Percentiles rank a stretch among this genome's conserved stretches.
phyloP scores from a whole-genome alignment of 495 filamentous ascomycete species.

The Cenococcum geophilum region DNA sequence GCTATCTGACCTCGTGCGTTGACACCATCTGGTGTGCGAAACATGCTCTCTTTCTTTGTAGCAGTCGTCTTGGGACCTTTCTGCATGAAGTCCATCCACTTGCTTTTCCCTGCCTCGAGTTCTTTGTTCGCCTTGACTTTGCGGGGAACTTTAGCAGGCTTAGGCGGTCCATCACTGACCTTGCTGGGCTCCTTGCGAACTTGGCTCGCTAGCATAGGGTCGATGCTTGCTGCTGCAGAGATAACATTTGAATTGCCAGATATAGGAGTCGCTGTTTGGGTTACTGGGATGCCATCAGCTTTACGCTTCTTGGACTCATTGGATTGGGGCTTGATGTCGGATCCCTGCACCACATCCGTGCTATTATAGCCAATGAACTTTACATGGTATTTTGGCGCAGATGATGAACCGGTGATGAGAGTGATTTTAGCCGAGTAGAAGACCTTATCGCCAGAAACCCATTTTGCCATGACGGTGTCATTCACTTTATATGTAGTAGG shows the following conservation, averaged over 20 bases:
- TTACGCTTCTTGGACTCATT: slow-evolving; percentile 75
- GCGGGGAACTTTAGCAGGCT: slow-evolving; percentile 62
- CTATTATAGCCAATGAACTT: slow-evolving; percentile 87
- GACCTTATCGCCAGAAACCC: slow-evolving; percentile 78
- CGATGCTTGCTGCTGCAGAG: slow-evolving; percentile 79
- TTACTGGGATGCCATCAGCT: slow-evolving; percentile 69
- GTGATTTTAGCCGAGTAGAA: slow-evolving; percentile 94
- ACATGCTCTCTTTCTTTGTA: slow-evolving; percentile 92
- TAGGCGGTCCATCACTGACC: slow-evolving; percentile 57
- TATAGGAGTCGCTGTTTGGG: slow-evolving; percentile 21
- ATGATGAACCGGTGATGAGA: slow-evolving; percentile 83
- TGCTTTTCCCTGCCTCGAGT: slow-evolving; percentile 81
- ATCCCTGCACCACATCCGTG: slow-evolving; percentile 75
- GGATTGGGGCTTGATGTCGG: slow-evolving; percentile 74
- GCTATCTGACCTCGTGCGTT: slow-evolving; percentile 67
- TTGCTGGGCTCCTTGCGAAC: slow-evolving; percentile 61
- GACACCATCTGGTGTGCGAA: slow-evolving; percentile 79
- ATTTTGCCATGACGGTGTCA: slow-evolving; percentile 82
- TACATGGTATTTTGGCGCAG: slow-evolving; percentile 84
- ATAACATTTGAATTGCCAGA: slow-evolving; percentile 57
- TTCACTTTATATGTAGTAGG: slow-evolving; percentile 71
- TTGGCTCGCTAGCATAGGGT: slow-evolving; percentile 68
- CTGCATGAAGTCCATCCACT: slow-evolving; percentile 85
- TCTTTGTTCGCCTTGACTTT: slow-evolving; percentile 86
- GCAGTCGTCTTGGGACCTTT: slow-evolving; percentile 71